phyloP scores from a whole-genome alignment of 805 yeast genomes.

The Schwanniomyces sp. region DNA sequence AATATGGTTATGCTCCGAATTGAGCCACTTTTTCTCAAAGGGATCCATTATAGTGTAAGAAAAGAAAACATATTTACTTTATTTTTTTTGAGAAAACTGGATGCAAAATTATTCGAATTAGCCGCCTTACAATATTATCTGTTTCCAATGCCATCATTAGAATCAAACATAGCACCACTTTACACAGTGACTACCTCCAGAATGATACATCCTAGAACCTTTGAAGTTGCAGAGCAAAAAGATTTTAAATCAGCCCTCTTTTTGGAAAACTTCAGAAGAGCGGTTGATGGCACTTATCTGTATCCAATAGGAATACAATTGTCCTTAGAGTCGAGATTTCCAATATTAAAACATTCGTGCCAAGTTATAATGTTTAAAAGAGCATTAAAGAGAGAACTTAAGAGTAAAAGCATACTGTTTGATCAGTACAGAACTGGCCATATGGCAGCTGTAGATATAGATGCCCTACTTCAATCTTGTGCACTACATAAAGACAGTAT shows the following conservation, averaged over 20 bases:
- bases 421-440: conserved; percentile 10
- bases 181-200: neutral
- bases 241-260: neutral
- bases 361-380: conserved; percentile 7
- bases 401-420: conserved; percentile 3
- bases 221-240: neutral
- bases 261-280: neutral
- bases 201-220: neutral
- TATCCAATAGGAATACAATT: neutral
- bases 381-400: conserved; percentile 6
- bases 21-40: conserved; percentile 2
- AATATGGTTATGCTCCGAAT: neutral
- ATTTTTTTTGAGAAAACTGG: neutral
- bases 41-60: conserved; percentile 1
- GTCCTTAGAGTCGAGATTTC: conserved; percentile 2
- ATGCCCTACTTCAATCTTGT: neutral
- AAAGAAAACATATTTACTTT: neutral
- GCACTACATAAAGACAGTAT: neutral
- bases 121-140: neutral
- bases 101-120: neutral
- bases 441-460: conserved; percentile 1
- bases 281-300: neutral
- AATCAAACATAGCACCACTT: neutral
- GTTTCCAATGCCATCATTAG: neutral
- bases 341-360: neutral